Evolutionary conservation across 306 rosid genomes (phyloP).

Genomic region (Malus fusca): DNA sequence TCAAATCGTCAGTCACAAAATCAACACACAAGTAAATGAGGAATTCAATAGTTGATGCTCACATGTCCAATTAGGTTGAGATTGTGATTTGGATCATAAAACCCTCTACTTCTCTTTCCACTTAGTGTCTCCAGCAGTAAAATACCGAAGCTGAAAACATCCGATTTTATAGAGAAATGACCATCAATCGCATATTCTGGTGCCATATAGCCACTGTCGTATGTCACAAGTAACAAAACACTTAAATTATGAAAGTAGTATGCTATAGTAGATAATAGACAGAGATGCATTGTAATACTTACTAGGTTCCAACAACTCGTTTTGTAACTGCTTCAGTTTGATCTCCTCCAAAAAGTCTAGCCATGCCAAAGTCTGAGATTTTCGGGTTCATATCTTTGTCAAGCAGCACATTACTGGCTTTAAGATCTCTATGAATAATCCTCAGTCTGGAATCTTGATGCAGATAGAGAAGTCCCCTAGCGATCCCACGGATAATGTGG

Average conservation of each 20-base stretch:
- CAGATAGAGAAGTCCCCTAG: constrained; percentile 53
- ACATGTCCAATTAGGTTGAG: constrained; percentile 28
- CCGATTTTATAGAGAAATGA: constrained; percentile 37
- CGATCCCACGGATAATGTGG: constrained; percentile 32
- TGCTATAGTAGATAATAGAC: not conserved
- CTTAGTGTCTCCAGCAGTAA: constrained; percentile 24
- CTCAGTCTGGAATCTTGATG: constrained; percentile 44
- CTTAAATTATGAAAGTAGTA: not conserved
- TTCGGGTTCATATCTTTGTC: constrained; percentile 32
- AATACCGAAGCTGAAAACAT: constrained; percentile 30
- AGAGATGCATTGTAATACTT: not conserved
- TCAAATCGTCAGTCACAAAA: not conserved
- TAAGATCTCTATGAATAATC: constrained; percentile 38
- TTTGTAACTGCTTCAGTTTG: constrained; percentile 26
- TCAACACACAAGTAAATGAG: not conserved
- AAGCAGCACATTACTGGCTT: constrained; percentile 37
- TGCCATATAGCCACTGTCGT: constrained; percentile 49
- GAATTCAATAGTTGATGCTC: not conserved
- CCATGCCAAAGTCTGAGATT: constrained; percentile 40
- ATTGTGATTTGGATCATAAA: not conserved
- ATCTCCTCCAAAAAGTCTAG: constrained; percentile 32
- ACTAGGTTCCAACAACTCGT: constrained; percentile 40
- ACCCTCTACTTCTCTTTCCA: constrained; percentile 26
- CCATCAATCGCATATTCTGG: constrained; percentile 50
- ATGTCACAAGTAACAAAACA: not conserved